Base-by-base conservation (phyloP, 306 rosid genomes). In the Arachis stenosperma region DNA sequence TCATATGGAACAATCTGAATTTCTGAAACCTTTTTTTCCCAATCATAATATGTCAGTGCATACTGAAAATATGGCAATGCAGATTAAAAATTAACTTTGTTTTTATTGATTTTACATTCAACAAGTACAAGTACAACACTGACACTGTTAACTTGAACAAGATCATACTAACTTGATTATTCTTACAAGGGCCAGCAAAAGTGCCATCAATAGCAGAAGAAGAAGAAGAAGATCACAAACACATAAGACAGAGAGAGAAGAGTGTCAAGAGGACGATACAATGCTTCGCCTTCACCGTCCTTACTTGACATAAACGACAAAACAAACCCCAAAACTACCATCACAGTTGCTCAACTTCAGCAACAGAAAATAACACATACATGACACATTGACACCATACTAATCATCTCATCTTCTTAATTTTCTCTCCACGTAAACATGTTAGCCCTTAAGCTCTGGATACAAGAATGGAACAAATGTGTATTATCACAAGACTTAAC, bases 201-300 rank as follows among this genome's bases (percentile, higher is more conserved):
- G 14, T 29, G 36, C 9, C 8, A 2, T 50, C 15, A 5, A 73
- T 39, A 29, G 57, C 41, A 47, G 51, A 73, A 12, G 29, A 65
- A 5, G 69, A 29, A 29, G 57, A 30, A 47, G 51, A 73, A 12
- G 29, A 65, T 10, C 14, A 66, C 6, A 81, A 59, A 40, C 69
- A 71, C 70, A 73, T 61, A 70, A 15, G 10, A 15, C 40, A 15
- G 48, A 55, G 22, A 52, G 66, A 33, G 70, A 71, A 75, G 69
- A 48, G 65, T 2, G 22, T 52, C 44, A 82, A 80, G 77, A 75
- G 61, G 78, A 75, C 81, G 75, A 84, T 75, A 55, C 41, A 67
- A 46, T 51, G 82, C 79, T 70, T 81, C 46, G 81, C 80, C 61
- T 70, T 63, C 42, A 75, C 70, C 76, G 64, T 76, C 91, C 81